Evolutionary conservation across 2,329 filamentous ascomycete species (phyloP).

Genomic region (Sclerotinia spermophila): DNA sequence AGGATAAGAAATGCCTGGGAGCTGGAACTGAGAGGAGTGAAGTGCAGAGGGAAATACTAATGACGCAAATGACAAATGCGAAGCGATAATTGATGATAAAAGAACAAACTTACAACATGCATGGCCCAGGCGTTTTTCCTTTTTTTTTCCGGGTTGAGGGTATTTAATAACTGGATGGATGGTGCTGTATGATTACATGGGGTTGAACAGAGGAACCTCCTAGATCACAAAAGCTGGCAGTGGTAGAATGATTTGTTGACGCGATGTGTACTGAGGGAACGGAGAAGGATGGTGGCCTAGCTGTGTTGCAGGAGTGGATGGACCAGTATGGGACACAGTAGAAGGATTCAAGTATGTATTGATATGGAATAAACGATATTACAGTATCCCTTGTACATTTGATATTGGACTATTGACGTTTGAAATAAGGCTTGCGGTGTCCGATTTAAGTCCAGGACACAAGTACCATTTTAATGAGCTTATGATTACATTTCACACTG

Average conservation of each 20-base stretch:
- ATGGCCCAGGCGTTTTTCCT: background rate
- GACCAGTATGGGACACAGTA: too few relatives aligned
- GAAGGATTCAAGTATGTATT: background rate
- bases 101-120: slow-evolving; percentile 1
- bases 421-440: background rate
- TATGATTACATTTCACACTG: background rate
- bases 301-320: background rate
- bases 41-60: background rate
- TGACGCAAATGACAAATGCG: slow-evolving; percentile 9
- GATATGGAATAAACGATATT: background rate
- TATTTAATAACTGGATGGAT: background rate
- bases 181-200: background rate
- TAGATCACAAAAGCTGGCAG: background rate
- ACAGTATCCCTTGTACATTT: background rate
- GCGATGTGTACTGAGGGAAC: background rate
- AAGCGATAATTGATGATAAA: slow-evolving; percentile 3
- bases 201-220: background rate
- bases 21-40: too few relatives aligned
- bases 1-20: background rate
- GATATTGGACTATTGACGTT: background rate
- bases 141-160: background rate
- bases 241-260: background rate
- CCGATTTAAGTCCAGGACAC: background rate
- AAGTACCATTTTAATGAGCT: background rate
- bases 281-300: background rate